Base-by-base conservation (phyloP, 768 basidiomycete species). In the Boletus rubroflammeus region DNA sequence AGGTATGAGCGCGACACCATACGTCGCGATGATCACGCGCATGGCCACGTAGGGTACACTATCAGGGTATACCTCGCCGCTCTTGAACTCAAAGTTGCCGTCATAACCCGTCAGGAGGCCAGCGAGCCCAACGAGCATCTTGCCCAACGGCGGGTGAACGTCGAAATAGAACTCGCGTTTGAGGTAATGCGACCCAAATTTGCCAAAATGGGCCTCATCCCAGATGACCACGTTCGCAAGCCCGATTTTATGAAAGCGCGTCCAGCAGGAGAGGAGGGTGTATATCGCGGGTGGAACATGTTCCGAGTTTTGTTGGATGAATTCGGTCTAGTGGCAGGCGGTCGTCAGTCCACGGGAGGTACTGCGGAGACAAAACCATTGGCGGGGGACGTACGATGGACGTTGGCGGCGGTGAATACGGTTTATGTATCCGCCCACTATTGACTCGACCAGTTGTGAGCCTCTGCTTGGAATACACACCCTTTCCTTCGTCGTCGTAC, bases 141-240 rank as follows among this genome's bases (percentile, higher is more conserved):
- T 99, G 3, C 97, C 97, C 39, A 99, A 79, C 0, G 97, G 97
- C 6, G 97, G 97, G 65, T 99, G 97, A 26, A 98, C 97, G 66
- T 99, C 97, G 70, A 98, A 98, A 78, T 98, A 98, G 74, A 98
- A 98, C 70, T 97, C 93, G 66, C 94, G 90, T 73, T 98, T 97
- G 73, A 99, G 85, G 73, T 99, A 98, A 73, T 98, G 88, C 47
- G 92, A 92, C 47, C 93, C 97, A 73, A 99, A 98, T 75, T 99
- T 98, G 62, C 97, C 97, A 72, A 98, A 99, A 73, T 99, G 97
- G 36, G 97, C 96, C 77, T 99, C 97, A 71, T 99, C 97, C 97
- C 96, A 98, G 55, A 98, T 85, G 72, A 99, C 96, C 59, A 81
- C 67, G 65, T 88, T 81, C 32, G 90, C 80, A 52, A 84, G 82